Conservation (phyloP, 768 basidiomycete species). For the Lentinula aciculospora region DNA sequence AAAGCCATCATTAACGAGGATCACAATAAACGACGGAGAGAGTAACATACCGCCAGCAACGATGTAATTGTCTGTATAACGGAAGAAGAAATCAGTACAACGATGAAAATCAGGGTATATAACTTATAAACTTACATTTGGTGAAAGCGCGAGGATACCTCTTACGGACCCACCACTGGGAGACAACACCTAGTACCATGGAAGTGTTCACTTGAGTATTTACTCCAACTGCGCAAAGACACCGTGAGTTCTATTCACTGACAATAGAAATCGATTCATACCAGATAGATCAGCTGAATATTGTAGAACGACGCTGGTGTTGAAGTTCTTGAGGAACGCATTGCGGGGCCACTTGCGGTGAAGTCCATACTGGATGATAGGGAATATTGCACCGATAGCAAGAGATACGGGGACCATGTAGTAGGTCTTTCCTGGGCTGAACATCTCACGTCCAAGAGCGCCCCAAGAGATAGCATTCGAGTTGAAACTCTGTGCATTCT, state of each 20-base stretch:
- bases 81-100: background rate
- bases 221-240: conserved; percentile 22
- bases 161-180: conserved; percentile 21
- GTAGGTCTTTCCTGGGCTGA: conserved; percentile 16
- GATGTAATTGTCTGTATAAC: conserved; percentile 24
- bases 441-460: conserved; percentile 26
- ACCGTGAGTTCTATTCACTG: background rate
- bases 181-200: conserved; percentile 13
- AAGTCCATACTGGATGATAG: conserved; percentile 25
- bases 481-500: conserved; percentile 23
- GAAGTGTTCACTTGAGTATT: conserved; percentile 21
- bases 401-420: conserved; percentile 21
- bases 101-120: background rate
- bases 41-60: conserved; percentile 10
- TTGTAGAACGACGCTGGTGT: conserved; percentile 18
- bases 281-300: conserved; percentile 5
- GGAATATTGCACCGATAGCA: conserved; percentile 22
- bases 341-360: conserved; percentile 24
- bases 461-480: conserved; percentile 27
- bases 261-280: conserved; percentile 8
- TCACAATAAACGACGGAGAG: background rate
- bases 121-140: conserved; percentile 21
- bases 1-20: background rate
- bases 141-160: conserved; percentile 32
- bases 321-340: conserved; percentile 11